phyloP scores from a whole-genome alignment of 1,284 basidiomycete species.

The Tilletia walkeri region DNA sequence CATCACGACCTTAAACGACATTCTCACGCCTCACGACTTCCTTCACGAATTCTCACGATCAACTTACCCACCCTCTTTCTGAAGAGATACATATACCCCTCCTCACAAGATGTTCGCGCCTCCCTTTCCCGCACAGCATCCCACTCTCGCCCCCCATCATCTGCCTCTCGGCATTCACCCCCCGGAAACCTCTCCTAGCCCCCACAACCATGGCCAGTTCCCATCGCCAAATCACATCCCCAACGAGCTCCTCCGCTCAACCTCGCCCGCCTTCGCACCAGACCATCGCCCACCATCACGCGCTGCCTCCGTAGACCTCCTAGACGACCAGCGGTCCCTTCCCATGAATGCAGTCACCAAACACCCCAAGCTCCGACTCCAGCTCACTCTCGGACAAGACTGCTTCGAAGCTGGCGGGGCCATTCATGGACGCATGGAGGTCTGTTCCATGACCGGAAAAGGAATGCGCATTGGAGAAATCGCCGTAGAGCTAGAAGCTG shows the following conservation, averaged over 20 bases:
- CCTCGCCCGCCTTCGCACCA: background rate
- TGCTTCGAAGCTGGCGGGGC: constrained; percentile 42
- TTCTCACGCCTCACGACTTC: background rate
- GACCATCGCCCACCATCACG: background rate
- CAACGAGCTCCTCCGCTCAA: background rate
- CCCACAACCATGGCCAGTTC: background rate
- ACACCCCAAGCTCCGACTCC: constrained; percentile 48
- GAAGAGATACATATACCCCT: background rate
- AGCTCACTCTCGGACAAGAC: constrained; percentile 36
- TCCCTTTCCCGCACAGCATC: background rate
- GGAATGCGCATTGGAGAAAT: constrained; percentile 45
- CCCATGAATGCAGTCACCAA: constrained; percentile 47
- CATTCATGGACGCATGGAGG: constrained; percentile 44
- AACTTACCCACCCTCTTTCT: background rate
- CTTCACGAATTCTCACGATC: background rate
- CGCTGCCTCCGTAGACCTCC: background rate
- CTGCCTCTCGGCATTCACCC: constrained; percentile 9
- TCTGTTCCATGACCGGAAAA: constrained; percentile 45
- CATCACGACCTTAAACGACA: background rate
- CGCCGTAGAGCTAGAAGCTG: constrained; percentile 44
- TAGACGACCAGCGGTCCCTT: constrained; percentile 27
- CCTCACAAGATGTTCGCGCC: constrained; percentile 8
- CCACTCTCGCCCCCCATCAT: background rate
- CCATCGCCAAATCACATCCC: background rate
- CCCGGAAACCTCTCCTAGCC: background rate